Base-by-base conservation (phyloP, 2,329 filamentous ascomycete species). In the Fusarium cyanostomum region DNA sequence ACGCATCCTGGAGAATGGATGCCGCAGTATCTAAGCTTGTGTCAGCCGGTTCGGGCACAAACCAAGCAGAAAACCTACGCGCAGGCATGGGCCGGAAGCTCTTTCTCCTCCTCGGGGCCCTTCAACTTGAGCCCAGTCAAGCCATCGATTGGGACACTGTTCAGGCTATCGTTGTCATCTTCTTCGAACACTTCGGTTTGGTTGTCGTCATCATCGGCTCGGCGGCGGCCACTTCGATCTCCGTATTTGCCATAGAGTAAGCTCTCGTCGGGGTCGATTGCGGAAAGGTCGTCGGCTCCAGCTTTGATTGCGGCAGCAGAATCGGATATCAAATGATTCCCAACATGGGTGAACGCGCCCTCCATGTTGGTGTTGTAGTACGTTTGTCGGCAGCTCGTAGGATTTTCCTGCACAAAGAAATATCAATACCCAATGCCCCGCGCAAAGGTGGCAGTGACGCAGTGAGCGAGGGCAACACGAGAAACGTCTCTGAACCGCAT, bases 1-100 rank as follows among this genome's bases (percentile, higher is more conserved):
- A 99, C 96, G 67, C 91, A 95, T 74, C 91, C 90, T 3, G 95
- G 90, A 56, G 96, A 96, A 80, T 99, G 95, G 65, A 99, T 99
- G 58, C 95, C 95, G 76, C 95, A 99, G 78, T 97, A 97, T 34
- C 92, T 95, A 74, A 61, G 49, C 52, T 50, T 39, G 61, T 56
- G 64, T 75, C 70, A 73, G 74, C 35, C 44, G 39, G 16, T 15
- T 52, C 33, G 28, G 43, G 48, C 35, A 53, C 46, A 35, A 51
- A 54, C 46, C 41, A 13, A 54, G 21, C 31, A 31, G 30, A 51
- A 44, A 37, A 88, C 91, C 80, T 88, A 96, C 89, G 94, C 92
- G 90, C 94, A 99, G 67, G 96, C 95, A 81, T 99, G 95, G 62
- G 92, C 82, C 24, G 95, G 95, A 51, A 98, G 86, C 77, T 97